Base-by-base conservation (phyloP, 2,329 filamentous ascomycete species). In the Penicillium italicum region DNA sequence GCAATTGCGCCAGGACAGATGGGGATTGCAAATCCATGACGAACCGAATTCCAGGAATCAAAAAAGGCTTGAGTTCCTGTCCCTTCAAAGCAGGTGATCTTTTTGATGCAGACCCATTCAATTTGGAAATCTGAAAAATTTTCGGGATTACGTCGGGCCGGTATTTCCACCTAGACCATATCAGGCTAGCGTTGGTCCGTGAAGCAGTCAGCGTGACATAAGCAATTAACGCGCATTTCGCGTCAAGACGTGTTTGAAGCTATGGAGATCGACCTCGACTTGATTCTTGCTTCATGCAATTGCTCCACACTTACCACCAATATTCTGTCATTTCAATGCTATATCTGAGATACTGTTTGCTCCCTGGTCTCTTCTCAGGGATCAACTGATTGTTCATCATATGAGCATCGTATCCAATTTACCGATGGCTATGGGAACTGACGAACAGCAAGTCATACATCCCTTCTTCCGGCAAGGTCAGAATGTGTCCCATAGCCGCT, bases 11-110 rank as follows among this genome's bases (percentile, higher is more conserved):
- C 67, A 79, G 63, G 16, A 77, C 65, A 14, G 75, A 75, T 4
- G 77, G 77, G 36, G 73, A 64, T 57, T 74, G 73, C 36, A 79
- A 60, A 64, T 77, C 75, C 77, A 79, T 79, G 47, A 43, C 59
- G 31, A 54, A 50, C 42, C 40, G 42, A 52, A 49, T 45, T 53
- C 45, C 45, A 40, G 36, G 40, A 55, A 49, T 37, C 22, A 44
- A 40, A 42, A 55, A 54, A 40, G 45, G 24, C 50, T 52, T 43
- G 30, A 48, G 48, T 50, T 51, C 48, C 28, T 51, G 43, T 52
- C 57, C 45, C 42, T 60, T 63, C 48, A 63, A 41, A 44, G 51
- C 57, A 53, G 61, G 57, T 62, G 58, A 54, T 57, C 60, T 38
- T 50, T 58, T 52, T 53, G 57, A 62, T 55, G 55, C 58, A 56